Base-by-base conservation (phyloP, 1,284 basidiomycete genomes). In the Tausonia pullulans region DNA sequence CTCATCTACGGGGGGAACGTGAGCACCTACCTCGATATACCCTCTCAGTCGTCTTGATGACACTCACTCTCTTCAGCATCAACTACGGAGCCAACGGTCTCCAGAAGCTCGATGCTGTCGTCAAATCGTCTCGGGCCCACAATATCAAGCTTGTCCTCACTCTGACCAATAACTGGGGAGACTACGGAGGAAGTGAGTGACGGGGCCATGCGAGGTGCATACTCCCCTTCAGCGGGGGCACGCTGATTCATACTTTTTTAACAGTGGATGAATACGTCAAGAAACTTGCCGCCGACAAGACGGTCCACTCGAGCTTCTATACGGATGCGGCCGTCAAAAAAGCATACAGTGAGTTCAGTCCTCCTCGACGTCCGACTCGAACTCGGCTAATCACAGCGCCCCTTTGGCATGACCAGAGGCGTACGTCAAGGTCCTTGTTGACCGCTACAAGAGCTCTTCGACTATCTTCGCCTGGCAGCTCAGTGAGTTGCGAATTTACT, bases 81-180 rank as follows among this genome's bases (percentile, higher is more conserved):
- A 53, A 53, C 14, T 53, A 39, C 16, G 52, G 52, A 11, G 52
- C 16, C 16, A 84, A 85, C 69, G 85, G 85, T 45, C 75, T 87
- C 55, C 81, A 84, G 68, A 83, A 82, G 60, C 75, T 87, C 16
- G 86, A 87, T 70, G 80, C 80, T 57, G 80, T 87, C 51, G 72
- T 86, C 51, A 73, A 79, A 55, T 77, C 82, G 60, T 85, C 86
- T 2, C 78, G 82, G 67, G 79, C 83, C 65, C 79, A 83, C 54
- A 82, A 80, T 14, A 76, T 87, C 60, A 84, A 83, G 67, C 64
- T 87, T 48, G 76, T 84, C 41, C 70, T 86, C 14, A 81, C 84
- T 27, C 81, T 87, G 67, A 85, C 85, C 27, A 87, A 87, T 70
- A 87, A 87, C 68, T 87, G 85, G 85, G 80, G 64, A 45, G 72